phyloP scores from a whole-genome alignment of 345 rosid genomes.

The Arabis hirsuta region DNA sequence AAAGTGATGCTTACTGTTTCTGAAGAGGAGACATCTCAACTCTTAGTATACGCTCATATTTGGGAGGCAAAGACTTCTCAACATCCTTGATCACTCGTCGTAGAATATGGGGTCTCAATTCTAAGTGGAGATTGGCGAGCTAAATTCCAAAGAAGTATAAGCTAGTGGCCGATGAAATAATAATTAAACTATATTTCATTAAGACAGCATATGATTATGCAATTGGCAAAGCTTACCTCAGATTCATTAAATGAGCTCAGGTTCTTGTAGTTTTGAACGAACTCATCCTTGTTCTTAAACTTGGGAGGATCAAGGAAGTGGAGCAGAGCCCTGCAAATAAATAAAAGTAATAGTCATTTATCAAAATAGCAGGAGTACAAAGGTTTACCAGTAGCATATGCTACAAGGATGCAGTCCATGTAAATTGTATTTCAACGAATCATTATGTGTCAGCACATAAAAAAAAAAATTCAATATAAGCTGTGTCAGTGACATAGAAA shows the following conservation, averaged over 20 bases:
- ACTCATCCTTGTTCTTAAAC: conserved; percentile 92
- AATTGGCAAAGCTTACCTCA: conserved; percentile 60
- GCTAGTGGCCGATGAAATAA: conserved; percentile 20
- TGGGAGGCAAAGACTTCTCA: conserved; percentile 98
- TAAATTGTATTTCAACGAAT: conserved; percentile 2
- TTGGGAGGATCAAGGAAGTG: conserved; percentile 95
- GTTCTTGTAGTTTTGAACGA: conserved; percentile 95
- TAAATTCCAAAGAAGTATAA: conserved; percentile 44
- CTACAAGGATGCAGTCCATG: neutral
- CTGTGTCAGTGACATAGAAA: conserved; percentile 13
- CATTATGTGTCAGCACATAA: conserved; percentile 14
- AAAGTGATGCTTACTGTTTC: conserved; percentile 71
- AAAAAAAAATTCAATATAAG: neutral
- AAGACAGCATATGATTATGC: conserved; percentile 5
- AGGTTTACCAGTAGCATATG: conserved; percentile 7
- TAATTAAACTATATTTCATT: neutral
- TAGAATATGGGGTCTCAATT: conserved; percentile 96
- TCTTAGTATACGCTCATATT: conserved; percentile 97
- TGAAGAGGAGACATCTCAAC: conserved; percentile 99
- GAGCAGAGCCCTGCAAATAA: conserved; percentile 81
- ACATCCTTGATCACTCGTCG: conserved; percentile 99
- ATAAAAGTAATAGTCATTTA: conserved; percentile 11
- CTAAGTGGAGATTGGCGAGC: conserved; percentile 98
- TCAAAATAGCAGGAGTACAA: conserved; percentile 9
- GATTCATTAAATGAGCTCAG: conserved; percentile 94